phyloP scores from a whole-genome alignment of 208 protist genomes.

The Crithidia brevicula region DNA sequence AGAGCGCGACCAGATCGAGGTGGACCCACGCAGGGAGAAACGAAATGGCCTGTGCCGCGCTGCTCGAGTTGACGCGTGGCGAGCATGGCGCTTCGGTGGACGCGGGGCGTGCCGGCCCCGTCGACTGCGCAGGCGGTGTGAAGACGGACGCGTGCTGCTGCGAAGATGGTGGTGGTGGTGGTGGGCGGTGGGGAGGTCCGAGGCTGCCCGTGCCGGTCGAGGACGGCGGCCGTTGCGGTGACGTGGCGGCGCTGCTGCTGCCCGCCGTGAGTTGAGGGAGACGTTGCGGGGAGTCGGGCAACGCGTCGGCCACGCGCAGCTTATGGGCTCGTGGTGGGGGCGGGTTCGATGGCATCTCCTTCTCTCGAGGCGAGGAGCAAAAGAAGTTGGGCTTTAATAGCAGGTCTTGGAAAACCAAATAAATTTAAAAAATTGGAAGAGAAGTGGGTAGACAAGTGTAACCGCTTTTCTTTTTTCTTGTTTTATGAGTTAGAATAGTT shows the following conservation, averaged over 20 bases:
- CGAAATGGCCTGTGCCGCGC: too few relatives aligned
- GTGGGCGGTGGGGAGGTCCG: background rate
- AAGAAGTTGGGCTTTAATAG: too few relatives aligned
- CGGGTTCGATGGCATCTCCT: slow-evolving; percentile 17
- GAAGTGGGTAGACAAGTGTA: background rate
- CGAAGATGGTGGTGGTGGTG: background rate
- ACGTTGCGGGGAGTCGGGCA: slow-evolving; percentile 11
- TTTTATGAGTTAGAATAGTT: background rate
- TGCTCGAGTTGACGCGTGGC: background rate
- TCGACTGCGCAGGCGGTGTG: too few relatives aligned
- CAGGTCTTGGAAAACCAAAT: slow-evolving; percentile 10
- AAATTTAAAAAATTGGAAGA: background rate
- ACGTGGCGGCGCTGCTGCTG: slow-evolving; percentile 10
- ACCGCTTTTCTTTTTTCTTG: background rate
- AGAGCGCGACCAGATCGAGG: slow-evolving; percentile 13
- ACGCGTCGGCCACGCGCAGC: background rate
- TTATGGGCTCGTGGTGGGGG: slow-evolving; percentile 13
- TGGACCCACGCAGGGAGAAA: slow-evolving; percentile 22
- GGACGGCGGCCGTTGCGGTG: slow-evolving; percentile 3
- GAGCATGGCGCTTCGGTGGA: background rate
- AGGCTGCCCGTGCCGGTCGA: slow-evolving; percentile 2
- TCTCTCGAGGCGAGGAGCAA: background rate
- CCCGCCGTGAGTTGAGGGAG: slow-evolving; percentile 8
- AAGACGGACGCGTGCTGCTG: too few relatives aligned
- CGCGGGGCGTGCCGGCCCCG: too few relatives aligned